Percentiles rank a stretch among this genome's conserved stretches.
These are phyloP conservation scores for Cunninghamia lanceolata DNA, from an alignment of 75 land plant genomes.

Conservation along the genomic window DNA sequence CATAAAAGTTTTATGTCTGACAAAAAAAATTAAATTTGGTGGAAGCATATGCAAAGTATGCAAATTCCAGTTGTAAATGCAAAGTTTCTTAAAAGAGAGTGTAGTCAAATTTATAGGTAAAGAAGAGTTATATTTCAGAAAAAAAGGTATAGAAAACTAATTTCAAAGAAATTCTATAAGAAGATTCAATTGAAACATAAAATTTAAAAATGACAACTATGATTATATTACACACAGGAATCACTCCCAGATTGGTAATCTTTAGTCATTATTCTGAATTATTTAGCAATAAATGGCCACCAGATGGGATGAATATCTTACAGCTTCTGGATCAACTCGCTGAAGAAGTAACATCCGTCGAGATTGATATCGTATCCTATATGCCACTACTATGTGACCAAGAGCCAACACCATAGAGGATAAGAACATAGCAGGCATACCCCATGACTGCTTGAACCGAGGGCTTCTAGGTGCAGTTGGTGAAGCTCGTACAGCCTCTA, in stretches of 20 bases:
- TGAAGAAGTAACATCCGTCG: conserved; percentile 74
- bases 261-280: background rate
- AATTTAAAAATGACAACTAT: background rate
- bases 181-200: background rate
- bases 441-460: conserved; percentile 14
- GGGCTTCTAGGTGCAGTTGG: conserved; percentile 10
- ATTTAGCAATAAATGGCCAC: background rate
- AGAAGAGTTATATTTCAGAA: background rate
- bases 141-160: background rate
- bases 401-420: conserved; percentile 66
- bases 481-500: background rate
- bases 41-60: background rate
- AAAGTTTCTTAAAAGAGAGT: background rate
- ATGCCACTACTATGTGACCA: conserved; percentile 73
- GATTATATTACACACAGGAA: background rate
- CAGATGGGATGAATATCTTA: conserved; percentile 27
- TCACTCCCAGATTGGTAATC: background rate
- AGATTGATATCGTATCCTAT: conserved; percentile 67
- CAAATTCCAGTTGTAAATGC: background rate
- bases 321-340: conserved; percentile 79
- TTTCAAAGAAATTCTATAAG: background rate
- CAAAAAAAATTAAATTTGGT: too few species aligned
- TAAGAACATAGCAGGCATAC: conserved; percentile 42
- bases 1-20: too few species aligned
- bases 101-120: background rate